Evolutionary conservation across 1,284 basidiomycete species (phyloP).

Genomic region (Meira nashicola): DNA sequence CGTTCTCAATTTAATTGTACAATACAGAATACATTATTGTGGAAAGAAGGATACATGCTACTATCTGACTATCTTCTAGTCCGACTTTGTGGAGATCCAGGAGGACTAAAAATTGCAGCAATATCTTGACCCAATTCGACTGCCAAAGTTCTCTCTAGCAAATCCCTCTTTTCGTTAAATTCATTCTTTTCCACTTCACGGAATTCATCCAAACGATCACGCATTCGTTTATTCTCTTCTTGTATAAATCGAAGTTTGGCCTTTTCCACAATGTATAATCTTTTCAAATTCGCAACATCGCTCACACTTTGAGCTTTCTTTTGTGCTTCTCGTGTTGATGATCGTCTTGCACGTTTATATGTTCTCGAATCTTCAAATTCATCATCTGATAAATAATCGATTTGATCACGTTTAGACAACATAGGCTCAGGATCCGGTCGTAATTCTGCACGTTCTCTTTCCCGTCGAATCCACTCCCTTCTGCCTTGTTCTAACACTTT

Average conservation of each 20-base stretch:
- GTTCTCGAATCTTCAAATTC: slow-evolving; percentile 6
- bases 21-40: too few species aligned
- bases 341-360: slow-evolving; percentile 2
- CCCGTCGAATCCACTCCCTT: slow-evolving; percentile 23
- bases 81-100: slow-evolving; percentile 18
- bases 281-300: slow-evolving; percentile 15
- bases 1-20: too few species aligned
- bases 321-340: not conserved
- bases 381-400: slow-evolving; percentile 7
- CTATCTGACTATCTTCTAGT: not conserved
- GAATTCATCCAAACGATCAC: slow-evolving; percentile 28
- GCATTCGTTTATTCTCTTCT: slow-evolving; percentile 27
- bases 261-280: slow-evolving; percentile 44
- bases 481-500: slow-evolving; percentile 19
- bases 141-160: slow-evolving; percentile 11
- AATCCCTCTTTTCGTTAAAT: slow-evolving; percentile 4
- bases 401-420: slow-evolving; percentile 6
- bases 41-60: not conserved
- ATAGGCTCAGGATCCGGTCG: slow-evolving; percentile 20
- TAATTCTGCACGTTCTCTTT: slow-evolving; percentile 23
- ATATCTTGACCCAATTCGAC: slow-evolving; percentile 26
- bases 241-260: slow-evolving; percentile 31
- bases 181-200: slow-evolving; percentile 24
- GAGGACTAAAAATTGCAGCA: slow-evolving; percentile 38
- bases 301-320: not conserved